These are phyloP conservation scores for Neurospora sp. DNA, from an alignment of 495 filamentous ascomycete genomes.

Conservation along the genomic window DNA sequence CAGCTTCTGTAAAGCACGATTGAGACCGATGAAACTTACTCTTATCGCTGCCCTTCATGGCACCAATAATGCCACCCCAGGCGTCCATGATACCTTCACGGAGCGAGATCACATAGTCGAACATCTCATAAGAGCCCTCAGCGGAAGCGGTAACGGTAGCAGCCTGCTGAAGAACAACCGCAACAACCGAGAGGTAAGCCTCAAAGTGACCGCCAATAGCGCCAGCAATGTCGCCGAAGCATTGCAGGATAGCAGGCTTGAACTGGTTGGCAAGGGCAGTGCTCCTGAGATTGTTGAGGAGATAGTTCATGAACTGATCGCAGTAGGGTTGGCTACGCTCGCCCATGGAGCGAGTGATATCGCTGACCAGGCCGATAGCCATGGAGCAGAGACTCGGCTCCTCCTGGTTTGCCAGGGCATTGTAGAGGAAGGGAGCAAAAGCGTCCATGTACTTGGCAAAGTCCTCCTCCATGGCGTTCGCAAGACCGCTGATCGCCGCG, in stretches of 20 bases:
- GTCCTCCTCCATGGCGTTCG: constrained; percentile 80
- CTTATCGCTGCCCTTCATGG: constrained; percentile 75
- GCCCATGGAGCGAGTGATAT: constrained; percentile 85
- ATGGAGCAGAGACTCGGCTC: constrained; percentile 89
- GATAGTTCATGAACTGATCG: constrained; percentile 93
- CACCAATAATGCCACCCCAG: constrained; percentile 90
- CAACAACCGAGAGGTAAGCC: constrained; percentile 84
- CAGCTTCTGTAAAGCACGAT: background rate
- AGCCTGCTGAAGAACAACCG: constrained; percentile 87
- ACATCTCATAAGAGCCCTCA: constrained; percentile 77
- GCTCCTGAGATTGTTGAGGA: constrained; percentile 77
- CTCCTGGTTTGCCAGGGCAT: constrained; percentile 87
- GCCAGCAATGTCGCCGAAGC: constrained; percentile 95
- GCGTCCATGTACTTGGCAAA: constrained; percentile 96
- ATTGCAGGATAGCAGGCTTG: constrained; percentile 95
- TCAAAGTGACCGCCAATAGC: constrained; percentile 90
- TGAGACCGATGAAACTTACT: constrained; percentile 38
- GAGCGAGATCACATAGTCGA: constrained; percentile 88
- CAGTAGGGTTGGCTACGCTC: constrained; percentile 87
- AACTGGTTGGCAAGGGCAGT: constrained; percentile 82
- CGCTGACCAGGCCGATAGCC: constrained; percentile 94
- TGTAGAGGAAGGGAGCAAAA: constrained; percentile 83
- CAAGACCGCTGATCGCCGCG: constrained; percentile 74
- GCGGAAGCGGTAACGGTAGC: constrained; percentile 62
- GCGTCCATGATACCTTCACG: constrained; percentile 98